A percentile compares a stretch with the other conserved stretches of the same genome.
These are phyloP conservation scores for Citrullus mucosospermus DNA, from an alignment of 306 rosid species.

Conservation along the genomic window DNA sequence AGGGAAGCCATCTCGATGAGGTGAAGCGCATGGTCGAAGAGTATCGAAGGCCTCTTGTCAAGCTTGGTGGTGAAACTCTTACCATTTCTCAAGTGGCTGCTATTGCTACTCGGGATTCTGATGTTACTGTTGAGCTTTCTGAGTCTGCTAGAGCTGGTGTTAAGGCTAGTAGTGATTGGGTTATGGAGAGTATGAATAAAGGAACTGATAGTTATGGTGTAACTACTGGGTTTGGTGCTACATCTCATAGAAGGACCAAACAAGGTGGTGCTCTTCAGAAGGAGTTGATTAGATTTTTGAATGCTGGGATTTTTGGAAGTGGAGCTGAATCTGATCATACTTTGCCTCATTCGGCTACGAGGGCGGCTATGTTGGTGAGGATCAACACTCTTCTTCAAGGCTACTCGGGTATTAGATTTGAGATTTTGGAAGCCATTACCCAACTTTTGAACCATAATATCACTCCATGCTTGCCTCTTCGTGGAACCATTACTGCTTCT, in stretches of 20 bases:
- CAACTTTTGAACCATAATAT: constrained; percentile 56
- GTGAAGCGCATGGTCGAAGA: constrained; percentile 7
- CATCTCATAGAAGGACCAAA: not conserved
- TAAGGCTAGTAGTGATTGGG: constrained; percentile 71
- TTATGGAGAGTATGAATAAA: constrained; percentile 56
- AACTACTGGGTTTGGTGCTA: constrained; percentile 49
- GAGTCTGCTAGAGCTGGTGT: not conserved
- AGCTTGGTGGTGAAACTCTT: constrained; percentile 24
- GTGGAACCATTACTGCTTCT: not conserved
- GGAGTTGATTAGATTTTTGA: not conserved
- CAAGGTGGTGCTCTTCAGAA: constrained; percentile 69
- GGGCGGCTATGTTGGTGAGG: constrained; percentile 28
- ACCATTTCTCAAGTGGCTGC: constrained; percentile 2
- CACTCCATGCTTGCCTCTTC: constrained; percentile 35
- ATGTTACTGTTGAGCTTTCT: not conserved
- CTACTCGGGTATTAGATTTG: constrained; percentile 1
- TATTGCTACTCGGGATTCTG: not conserved
- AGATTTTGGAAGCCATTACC: constrained; percentile 61
- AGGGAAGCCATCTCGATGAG: constrained; percentile 3
- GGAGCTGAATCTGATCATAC: not conserved
- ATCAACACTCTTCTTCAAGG: constrained; percentile 46
- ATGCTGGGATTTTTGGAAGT: not conserved
- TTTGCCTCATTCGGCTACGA: not conserved
- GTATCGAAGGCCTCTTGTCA: constrained; percentile 15
- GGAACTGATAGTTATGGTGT: constrained; percentile 82